A percentile compares a stretch with the other conserved stretches of the same genome.
phyloP scores from a whole-genome alignment of 495 filamentous ascomycete species.

The Monascus purpureus region DNA sequence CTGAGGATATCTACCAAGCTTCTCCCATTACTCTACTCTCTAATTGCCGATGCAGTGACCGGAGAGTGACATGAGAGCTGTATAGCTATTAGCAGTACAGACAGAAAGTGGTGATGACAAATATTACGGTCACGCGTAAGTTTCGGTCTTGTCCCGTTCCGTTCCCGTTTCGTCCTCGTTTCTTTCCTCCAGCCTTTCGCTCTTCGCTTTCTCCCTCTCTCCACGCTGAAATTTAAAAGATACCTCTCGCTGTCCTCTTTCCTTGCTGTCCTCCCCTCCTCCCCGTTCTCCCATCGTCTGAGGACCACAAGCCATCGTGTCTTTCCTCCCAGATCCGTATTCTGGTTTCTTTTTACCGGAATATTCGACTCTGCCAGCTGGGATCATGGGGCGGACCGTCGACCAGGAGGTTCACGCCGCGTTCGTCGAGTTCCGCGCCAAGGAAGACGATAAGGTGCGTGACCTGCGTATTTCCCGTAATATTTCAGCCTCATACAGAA shows the following conservation, averaged over 20 bases:
- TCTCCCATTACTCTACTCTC: too few relatives aligned
- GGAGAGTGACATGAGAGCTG: too few relatives aligned
- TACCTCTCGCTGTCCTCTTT: slow-evolving; percentile 7
- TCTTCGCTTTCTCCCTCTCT: slow-evolving; percentile 4
- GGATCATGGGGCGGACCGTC: slow-evolving; percentile 41
- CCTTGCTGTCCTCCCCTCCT: slow-evolving; percentile 8
- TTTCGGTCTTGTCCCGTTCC: slow-evolving; percentile 11
- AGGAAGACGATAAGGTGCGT: slow-evolving; percentile 47
- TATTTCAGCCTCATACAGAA: slow-evolving; percentile 22
- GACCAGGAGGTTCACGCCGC: slow-evolving; percentile 44
- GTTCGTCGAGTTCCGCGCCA: slow-evolving; percentile 46
- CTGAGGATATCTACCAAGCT: too few relatives aligned
- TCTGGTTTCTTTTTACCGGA: slow-evolving; percentile 11
- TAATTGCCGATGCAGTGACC: too few relatives aligned
- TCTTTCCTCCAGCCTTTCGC: slow-evolving; percentile 8
- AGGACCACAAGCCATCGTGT: slow-evolving; percentile 4
- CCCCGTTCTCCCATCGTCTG: slow-evolving; percentile 3
- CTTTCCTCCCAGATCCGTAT: slow-evolving; percentile 4
- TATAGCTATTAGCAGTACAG: too few relatives aligned
- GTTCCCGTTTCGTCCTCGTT: slow-evolving; percentile 8
- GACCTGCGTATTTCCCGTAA: slow-evolving; percentile 35
- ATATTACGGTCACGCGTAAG: too few relatives aligned
- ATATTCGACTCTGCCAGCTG: slow-evolving; percentile 12
- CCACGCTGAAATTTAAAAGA: neutral
- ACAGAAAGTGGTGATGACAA: too few relatives aligned